phyloP scores from a whole-genome alignment of 768 basidiomycete species.

The Mycena sanguinolenta region DNA sequence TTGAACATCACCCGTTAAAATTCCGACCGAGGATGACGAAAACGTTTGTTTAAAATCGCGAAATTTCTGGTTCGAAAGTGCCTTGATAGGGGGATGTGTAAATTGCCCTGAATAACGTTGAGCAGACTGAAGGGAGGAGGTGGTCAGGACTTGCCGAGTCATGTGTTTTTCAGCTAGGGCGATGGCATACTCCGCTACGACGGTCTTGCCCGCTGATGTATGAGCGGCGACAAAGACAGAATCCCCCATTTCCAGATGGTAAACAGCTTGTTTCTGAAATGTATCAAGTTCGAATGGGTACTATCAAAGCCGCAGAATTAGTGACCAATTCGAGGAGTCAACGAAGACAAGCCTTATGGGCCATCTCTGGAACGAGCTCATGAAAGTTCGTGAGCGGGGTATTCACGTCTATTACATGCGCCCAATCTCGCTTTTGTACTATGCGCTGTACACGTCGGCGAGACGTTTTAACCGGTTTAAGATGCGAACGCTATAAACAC shows the following conservation, averaged over 20 bases:
- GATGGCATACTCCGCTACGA: constrained; percentile 99
- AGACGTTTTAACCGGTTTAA: constrained; percentile 64
- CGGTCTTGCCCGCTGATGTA: constrained; percentile 99
- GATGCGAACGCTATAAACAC: constrained; percentile 62
- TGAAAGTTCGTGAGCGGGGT: constrained; percentile 90
- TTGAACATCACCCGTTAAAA: constrained; percentile 98
- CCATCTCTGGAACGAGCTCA: constrained; percentile 96
- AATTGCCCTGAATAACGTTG: constrained; percentile 77
- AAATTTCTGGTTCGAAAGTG: constrained; percentile 98
- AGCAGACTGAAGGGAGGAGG: constrained; percentile 8
- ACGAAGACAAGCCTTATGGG: constrained; percentile 76
- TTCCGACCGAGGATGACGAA: constrained; percentile 91
- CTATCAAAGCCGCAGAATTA: constrained; percentile 51
- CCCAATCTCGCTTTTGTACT: constrained; percentile 93
- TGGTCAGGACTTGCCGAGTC: constrained; percentile 77
- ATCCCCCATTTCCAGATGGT: constrained; percentile 96
- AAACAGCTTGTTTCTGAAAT: constrained; percentile 98
- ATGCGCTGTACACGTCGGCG: constrained; percentile 59
- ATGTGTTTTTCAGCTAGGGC: constrained; percentile 97
- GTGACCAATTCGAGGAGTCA: not conserved
- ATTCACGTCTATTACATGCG: constrained; percentile 95
- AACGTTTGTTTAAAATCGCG: constrained; percentile 99
- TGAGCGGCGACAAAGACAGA: constrained; percentile 99
- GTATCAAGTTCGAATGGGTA: constrained; percentile 99
- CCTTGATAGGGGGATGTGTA: constrained; percentile 99